phyloP scores from a whole-genome alignment of 805 yeast species.

The Starmerella potacharoeniae region DNA sequence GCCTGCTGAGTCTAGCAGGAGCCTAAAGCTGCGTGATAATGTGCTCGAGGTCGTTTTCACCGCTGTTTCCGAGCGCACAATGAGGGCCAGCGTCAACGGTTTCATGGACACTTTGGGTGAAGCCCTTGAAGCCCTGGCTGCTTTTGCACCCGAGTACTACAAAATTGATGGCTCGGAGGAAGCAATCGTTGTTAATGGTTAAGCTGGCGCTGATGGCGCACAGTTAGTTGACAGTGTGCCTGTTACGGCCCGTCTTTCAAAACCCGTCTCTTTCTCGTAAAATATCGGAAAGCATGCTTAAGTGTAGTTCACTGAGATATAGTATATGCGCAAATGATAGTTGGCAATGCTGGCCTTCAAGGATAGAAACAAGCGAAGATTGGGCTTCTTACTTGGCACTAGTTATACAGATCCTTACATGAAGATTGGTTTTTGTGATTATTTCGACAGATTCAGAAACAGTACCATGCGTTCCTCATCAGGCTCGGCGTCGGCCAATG shows the following conservation, averaged over 20 bases:
- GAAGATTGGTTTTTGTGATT: slow-evolving; percentile 12
- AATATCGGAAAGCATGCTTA: no score
- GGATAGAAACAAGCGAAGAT: no score
- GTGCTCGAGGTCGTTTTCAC: slow-evolving; percentile 20
- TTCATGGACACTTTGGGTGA: slow-evolving; percentile 67
- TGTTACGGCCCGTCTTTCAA: no score
- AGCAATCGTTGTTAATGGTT: no score
- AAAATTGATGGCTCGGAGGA: not conserved
- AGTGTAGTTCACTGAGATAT: no score
- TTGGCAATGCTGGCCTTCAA: no score
- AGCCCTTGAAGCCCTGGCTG: slow-evolving; percentile 41
- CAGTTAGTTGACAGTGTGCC: no score
- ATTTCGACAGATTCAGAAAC: slow-evolving; percentile 25
- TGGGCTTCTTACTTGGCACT: not conserved
- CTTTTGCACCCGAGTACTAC: slow-evolving; percentile 9
- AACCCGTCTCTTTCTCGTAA: no score
- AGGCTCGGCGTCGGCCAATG: slow-evolving; percentile 23
- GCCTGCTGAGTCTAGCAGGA: slow-evolving; percentile 49
- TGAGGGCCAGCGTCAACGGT: slow-evolving; percentile 76
- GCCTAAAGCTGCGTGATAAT: slow-evolving; percentile 31
- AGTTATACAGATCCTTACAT: not conserved
- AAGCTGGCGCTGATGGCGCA: no score
- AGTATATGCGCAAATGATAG: no score
- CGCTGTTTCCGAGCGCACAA: slow-evolving; percentile 46
- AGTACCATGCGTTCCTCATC: slow-evolving; percentile 25